phyloP scores from a whole-genome alignment of 2,329 filamentous ascomycete species.

The Aaosphaeria arxii region DNA sequence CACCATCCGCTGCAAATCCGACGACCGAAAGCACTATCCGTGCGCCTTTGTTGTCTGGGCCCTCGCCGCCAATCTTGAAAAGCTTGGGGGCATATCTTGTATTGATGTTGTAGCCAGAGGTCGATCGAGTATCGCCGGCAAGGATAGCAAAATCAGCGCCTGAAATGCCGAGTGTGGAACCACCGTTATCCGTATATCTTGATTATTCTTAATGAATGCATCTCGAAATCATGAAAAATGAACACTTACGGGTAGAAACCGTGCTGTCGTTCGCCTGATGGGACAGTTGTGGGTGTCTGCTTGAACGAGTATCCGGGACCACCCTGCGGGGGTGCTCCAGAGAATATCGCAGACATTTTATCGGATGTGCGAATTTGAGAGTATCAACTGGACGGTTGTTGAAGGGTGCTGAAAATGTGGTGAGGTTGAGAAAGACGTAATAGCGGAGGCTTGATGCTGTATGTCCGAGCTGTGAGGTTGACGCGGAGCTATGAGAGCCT shows the following conservation, averaged over 20 bases:
- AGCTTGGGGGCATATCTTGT: constrained; percentile 92
- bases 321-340: constrained; percentile 49
- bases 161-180: constrained; percentile 91
- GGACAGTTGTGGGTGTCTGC: constrained; percentile 46
- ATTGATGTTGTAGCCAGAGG: constrained; percentile 96
- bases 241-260: constrained; percentile 82
- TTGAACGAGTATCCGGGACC: constrained; percentile 61
- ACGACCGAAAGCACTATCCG: constrained; percentile 90
- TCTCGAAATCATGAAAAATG: neutral
- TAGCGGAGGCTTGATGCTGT: constrained; percentile 12
- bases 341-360: constrained; percentile 55
- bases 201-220: constrained; percentile 10
- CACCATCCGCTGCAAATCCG: constrained; percentile 91
- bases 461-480: constrained; percentile 22
- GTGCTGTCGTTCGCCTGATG: constrained; percentile 62
- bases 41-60: constrained; percentile 77
- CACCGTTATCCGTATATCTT: constrained; percentile 97
- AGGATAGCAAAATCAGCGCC: constrained; percentile 94
- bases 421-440: constrained; percentile 13
- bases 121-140: constrained; percentile 94
- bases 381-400: neutral
- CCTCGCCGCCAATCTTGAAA: constrained; percentile 93
- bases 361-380: neutral
- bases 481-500: constrained; percentile 22
- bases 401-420: constrained; percentile 7